These are phyloP conservation scores for Hypoxylon intermedium DNA, from an alignment of 495 filamentous ascomycete species.

Conservation along the genomic window DNA sequence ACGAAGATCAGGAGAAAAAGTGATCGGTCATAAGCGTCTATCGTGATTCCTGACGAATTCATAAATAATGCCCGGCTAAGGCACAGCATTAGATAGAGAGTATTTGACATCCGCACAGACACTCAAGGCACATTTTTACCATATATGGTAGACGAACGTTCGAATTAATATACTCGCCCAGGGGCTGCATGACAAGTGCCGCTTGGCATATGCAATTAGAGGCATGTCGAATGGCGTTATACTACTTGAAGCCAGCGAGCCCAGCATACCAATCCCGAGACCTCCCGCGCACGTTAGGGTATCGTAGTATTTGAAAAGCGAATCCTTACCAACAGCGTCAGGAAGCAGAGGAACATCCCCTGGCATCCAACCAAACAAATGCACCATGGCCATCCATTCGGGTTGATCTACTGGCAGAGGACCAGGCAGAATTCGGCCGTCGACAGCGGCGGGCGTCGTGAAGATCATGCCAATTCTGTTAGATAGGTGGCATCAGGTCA, in stretches of 20 bases:
- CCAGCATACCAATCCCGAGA: neutral
- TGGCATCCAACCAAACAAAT: conserved; percentile 9
- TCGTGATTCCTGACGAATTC: neutral
- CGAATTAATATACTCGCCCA: conserved; percentile 6
- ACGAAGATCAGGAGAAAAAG: neutral
- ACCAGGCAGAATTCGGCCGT: conserved; percentile 7
- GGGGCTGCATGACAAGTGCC: conserved; percentile 13
- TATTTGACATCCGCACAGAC: neutral
- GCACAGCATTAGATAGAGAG: neutral
- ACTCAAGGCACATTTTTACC: neutral
- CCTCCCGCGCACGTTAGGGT: neutral
- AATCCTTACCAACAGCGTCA: conserved; percentile 11
- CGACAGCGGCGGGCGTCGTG: neutral
- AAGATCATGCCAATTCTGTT: conserved; percentile 6
- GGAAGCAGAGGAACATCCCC: conserved; percentile 3
- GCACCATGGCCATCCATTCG: conserved; percentile 7
- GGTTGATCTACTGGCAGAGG: no score
- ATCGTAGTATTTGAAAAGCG: conserved; percentile 21
- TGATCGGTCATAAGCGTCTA: neutral
- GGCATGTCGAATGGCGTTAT: conserved; percentile 7
- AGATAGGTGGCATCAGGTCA: conserved; percentile 10
- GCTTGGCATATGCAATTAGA: conserved; percentile 34
- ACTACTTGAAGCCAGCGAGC: conserved; percentile 1
- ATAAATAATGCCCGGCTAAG: neutral
- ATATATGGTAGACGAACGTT: neutral